Conservation (phyloP, 2,329 filamentous ascomycete species). For the Pseudopithomyces maydicus region DNA sequence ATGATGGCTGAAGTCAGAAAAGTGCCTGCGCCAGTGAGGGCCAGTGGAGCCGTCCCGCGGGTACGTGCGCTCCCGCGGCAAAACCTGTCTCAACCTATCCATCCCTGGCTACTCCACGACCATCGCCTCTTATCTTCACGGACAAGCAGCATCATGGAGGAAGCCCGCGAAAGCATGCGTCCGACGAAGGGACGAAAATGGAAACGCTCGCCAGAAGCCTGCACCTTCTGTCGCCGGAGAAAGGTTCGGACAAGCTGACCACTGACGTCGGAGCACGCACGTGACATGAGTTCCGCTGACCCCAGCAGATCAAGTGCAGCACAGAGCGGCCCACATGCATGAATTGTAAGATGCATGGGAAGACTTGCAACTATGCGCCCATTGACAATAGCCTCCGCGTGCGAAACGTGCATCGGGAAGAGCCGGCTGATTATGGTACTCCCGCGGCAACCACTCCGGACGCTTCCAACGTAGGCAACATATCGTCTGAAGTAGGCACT, state of each 20-base stretch:
- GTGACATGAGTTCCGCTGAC: constrained; percentile 14
- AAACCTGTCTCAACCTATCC: background rate
- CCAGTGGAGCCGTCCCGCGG: background rate
- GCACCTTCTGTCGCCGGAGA: constrained; percentile 46
- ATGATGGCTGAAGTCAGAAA: constrained; percentile 2
- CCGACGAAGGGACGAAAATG: constrained; percentile 19
- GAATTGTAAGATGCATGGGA: constrained; percentile 54
- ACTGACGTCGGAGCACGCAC: background rate
- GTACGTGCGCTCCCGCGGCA: background rate
- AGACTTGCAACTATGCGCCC: constrained; percentile 51
- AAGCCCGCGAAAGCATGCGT: constrained; percentile 9
- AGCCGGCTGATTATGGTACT: constrained; percentile 7
- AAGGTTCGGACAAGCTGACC: constrained; percentile 32
- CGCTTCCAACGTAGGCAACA: background rate
- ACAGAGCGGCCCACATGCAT: constrained; percentile 52
- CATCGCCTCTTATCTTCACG: background rate
- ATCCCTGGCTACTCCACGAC: background rate
- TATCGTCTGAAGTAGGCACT: constrained; percentile 9
- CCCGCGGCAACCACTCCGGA: constrained; percentile 26
- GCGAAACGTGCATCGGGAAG: constrained; percentile 17
- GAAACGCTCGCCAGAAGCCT: constrained; percentile 39
- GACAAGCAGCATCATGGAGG: background rate
- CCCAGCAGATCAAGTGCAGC: constrained; percentile 55
- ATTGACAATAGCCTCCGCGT: constrained; percentile 30
- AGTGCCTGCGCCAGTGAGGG: background rate